Evolutionary conservation across 2,329 filamentous ascomycete genomes (phyloP), one percentile per base, ranked within the genome.

Genomic region (Stagonosporopsis tanaceti): DNA sequence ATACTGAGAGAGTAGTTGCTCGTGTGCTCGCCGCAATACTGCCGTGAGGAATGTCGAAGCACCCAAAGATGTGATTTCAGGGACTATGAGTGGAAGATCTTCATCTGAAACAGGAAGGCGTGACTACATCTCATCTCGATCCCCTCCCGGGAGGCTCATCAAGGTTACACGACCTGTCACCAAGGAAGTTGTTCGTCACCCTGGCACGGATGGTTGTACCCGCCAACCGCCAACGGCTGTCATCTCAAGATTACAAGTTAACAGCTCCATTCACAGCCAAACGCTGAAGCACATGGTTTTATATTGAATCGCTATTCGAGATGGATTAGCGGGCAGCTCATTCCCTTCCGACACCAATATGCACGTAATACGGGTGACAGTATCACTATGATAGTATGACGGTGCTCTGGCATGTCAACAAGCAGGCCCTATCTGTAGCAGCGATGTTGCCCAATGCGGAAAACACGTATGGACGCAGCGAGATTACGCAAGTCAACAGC

Each of bases 21-120:
- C 37, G 48, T 20, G 44, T 57, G 47, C 25, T 48, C 14, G 30
- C 47, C 54, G 54, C 32, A 52, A 32, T 52, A 48, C 14, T 14
- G 42, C 54, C 54, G 47, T 4, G 9, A 52, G 37, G 54, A 57
- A 52, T 57, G 47, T 39, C 30, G 37, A 34, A 12, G 15, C 3
- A 42, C 37, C 30, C 27, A 14, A 6, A 15, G 39, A 39, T 27
- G 20, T 20, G 25, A 28, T 52, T 20, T 38, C 35, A 25, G 37
- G 30, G 41, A 25, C 22, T 15, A 35, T 41, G 40, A 51, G 47
- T 34, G 40, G 28, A 28, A 34, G 14, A 38, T 30, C 12, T n/a
- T 25, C 8, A 20, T 38, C 24, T 20, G 20, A 14, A 8, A 17
- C 38, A 39, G 32, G 24, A n/a, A 15, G 20, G 20, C 17, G n/a